These are phyloP conservation scores for Microdochium nivale DNA, from an alignment of 2,329 filamentous ascomycete genomes.

Conservation along the genomic window DNA sequence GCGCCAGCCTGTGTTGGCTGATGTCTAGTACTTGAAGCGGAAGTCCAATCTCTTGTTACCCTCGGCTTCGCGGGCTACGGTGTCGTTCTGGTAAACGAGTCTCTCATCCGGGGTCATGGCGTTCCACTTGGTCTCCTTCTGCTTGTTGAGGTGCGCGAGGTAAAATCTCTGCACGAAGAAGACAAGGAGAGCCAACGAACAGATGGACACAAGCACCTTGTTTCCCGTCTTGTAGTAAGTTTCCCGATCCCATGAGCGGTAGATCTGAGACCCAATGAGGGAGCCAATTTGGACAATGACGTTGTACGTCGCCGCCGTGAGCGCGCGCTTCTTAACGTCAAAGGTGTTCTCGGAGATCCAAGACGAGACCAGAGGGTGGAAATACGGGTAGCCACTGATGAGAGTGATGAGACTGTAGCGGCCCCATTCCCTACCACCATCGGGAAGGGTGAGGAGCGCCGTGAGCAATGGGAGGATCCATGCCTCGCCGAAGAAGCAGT, in stretches of 20 bases:
- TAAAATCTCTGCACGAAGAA: slow-evolving; percentile 40
- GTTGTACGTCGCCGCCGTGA: slow-evolving; percentile 38
- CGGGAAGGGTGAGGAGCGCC: slow-evolving; percentile 38
- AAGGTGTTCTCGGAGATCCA: slow-evolving; percentile 43
- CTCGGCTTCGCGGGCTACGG: slow-evolving; percentile 31
- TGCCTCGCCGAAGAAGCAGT: slow-evolving; percentile 41
- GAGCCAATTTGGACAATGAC: slow-evolving; percentile 37
- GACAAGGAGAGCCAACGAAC: slow-evolving; percentile 35
- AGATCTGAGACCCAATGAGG: slow-evolving; percentile 36
- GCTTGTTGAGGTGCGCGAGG: slow-evolving; percentile 35
- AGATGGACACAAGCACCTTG: slow-evolving; percentile 44
- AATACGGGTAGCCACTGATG: slow-evolving; percentile 47
- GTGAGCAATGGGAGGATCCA: slow-evolving; percentile 45
- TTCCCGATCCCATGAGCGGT: slow-evolving; percentile 36
- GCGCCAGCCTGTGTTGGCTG: too few species aligned
- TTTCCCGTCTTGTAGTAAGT: slow-evolving; percentile 51
- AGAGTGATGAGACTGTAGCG: slow-evolving; percentile 42
- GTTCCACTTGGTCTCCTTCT: slow-evolving; percentile 37
- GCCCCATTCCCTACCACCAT: slow-evolving; percentile 38
- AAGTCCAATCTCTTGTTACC: slow-evolving; percentile 43
- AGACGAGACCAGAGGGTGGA: slow-evolving; percentile 43
- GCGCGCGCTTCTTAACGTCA: slow-evolving; percentile 38
- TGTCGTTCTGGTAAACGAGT: slow-evolving; percentile 34
- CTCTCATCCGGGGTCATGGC: slow-evolving; percentile 34
- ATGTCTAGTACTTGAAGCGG: slow-evolving; percentile 33